Evolutionary conservation across 2,329 filamentous ascomycete genomes (phyloP), one percentile per base, ranked within the genome.

Genomic region (Fonsecaea monophora): DNA sequence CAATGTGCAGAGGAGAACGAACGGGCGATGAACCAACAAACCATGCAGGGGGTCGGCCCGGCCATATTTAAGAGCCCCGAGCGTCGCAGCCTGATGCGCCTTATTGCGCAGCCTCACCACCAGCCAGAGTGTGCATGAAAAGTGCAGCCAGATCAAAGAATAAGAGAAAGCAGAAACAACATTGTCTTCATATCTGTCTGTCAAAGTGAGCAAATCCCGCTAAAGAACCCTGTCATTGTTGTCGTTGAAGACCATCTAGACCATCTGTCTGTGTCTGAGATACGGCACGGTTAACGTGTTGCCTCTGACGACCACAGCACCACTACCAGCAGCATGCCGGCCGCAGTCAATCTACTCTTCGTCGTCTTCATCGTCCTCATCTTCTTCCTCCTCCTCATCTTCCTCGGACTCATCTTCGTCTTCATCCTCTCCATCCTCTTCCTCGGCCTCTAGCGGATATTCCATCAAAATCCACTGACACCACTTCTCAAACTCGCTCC

Each of bases 401-500:
- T 72, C 71, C n/a, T 70, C 69, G 21, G 72, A 70, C 7, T 72
- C 70, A 2, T 71, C 69, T 7, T 70, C 67, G 3, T 71, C 68
- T 18, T 69, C 71, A 1, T 72, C 66, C 3, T 71, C 70, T 8
- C 73, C 73, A 40, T 72, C 79, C 53, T 81, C 79, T 7, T 82
- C 80, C 13, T 82, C 78, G 53, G 81, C 75, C 65, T 82, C 82
- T 70, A 84, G 82, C 45, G 75, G 86, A 81, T 86, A 96, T 79
- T 96, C 91, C 42, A 88, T 83, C 9, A 97, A 90, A 53, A 98
- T 84, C 93, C 93, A 97, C 62, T 92, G 84, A 75, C 94, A 98
- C 76, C 95, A 98, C 74, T 87, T 85, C 82, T 98, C 94, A 88
- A 94, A 98, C 72, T 91, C 87, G 40, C 87, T 80, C 58, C 87